These are phyloP conservation scores for Plasmodium gonderi DNA, from an alignment of 169 alveolate species.

Conservation along the genomic window DNA sequence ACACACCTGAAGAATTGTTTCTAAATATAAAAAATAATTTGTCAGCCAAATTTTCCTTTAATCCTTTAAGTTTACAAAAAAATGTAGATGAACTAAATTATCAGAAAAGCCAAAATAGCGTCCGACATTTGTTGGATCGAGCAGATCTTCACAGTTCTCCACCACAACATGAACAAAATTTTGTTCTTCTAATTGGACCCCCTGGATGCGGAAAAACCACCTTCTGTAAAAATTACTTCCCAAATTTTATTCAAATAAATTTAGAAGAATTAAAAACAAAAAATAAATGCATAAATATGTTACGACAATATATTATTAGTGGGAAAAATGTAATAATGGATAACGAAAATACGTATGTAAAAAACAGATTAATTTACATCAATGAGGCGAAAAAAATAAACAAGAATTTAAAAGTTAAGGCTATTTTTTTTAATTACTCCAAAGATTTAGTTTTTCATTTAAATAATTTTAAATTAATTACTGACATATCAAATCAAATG, in stretches of 20 bases:
- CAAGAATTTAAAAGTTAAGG: slow-evolving; percentile 7
- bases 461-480: slow-evolving; percentile 44
- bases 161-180: slow-evolving; percentile 6
- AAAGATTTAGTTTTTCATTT: slow-evolving; percentile 49
- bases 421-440: slow-evolving; percentile 49
- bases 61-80: slow-evolving; percentile 23
- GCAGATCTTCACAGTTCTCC: neutral
- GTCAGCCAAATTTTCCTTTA: slow-evolving; percentile 30
- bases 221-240: slow-evolving; percentile 21
- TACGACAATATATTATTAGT: slow-evolving; percentile 5
- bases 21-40: slow-evolving; percentile 51
- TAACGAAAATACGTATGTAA: slow-evolving; percentile 10
- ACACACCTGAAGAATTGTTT: slow-evolving; percentile 83
- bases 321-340: slow-evolving; percentile 65
- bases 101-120: neutral
- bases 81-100: neutral
- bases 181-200: slow-evolving; percentile 43
- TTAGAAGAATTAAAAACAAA: slow-evolving; percentile 19
- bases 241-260: slow-evolving; percentile 12
- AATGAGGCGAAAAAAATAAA: slow-evolving; percentile 47
- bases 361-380: slow-evolving; percentile 35
- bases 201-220: slow-evolving; percentile 68
- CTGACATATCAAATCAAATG: slow-evolving; percentile 19
- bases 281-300: slow-evolving; percentile 14
- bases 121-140: slow-evolving; percentile 2